Percentiles rank a stretch among this genome's conserved stretches.
phyloP scores from a whole-genome alignment of 208 protist species.

The Trypanosomatidae sp. region DNA sequence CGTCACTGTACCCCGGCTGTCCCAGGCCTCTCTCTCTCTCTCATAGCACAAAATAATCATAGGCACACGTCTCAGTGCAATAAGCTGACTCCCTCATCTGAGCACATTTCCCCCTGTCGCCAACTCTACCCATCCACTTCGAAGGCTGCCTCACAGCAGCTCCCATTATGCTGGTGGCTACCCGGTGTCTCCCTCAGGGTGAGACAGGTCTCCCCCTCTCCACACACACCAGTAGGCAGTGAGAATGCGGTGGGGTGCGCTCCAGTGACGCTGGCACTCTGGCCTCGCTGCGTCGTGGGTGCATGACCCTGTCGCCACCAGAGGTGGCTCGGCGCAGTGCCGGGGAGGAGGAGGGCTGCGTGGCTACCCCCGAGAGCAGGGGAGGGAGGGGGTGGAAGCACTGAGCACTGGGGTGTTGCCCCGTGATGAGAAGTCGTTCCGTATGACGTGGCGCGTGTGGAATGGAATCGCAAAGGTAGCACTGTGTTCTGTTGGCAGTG shows the following conservation, averaged over 20 bases:
- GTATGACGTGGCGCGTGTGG: no score
- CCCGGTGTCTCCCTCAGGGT: neutral
- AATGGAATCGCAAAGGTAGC: no score
- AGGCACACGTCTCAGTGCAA: neutral
- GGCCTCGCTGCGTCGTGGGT: neutral
- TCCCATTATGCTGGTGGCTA: neutral
- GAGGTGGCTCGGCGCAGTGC: neutral
- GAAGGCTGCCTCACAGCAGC: neutral
- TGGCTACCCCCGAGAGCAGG: neutral
- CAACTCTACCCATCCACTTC: neutral
- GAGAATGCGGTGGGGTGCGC: neutral
- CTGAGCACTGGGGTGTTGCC: neutral
- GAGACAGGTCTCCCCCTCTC: neutral
- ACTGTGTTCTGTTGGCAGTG: neutral
- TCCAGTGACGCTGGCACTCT: neutral
- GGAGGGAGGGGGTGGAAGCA: neutral
- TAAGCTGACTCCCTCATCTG: neutral
- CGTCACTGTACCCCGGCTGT: neutral
- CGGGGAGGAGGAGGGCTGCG: neutral
- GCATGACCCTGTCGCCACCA: no score
- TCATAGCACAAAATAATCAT: no score
- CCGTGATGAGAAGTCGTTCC: no score
- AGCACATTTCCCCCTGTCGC: neutral
- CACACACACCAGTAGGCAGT: neutral
- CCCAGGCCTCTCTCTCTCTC: no score